Evolutionary conservation across 2,329 filamentous ascomycete species (phyloP).

Genomic region (Balansia obtecta): DNA sequence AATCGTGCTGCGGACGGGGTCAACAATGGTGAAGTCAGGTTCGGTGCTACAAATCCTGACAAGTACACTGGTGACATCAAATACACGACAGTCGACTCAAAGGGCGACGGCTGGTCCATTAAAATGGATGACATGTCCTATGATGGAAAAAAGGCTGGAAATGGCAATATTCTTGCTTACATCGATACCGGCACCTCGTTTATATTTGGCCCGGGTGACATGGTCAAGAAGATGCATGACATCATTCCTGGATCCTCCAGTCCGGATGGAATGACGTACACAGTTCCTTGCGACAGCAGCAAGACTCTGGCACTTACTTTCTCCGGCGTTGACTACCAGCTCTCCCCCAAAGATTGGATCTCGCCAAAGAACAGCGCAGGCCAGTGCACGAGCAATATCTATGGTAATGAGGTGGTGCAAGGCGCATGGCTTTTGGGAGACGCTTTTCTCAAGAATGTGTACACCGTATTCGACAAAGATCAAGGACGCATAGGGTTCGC

Average conservation of each 20-base stretch:
- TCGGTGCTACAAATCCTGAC: slow-evolving; percentile 55
- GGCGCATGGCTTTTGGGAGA: slow-evolving; percentile 72
- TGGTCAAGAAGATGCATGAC: slow-evolving; percentile 56
- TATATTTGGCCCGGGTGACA: slow-evolving; percentile 55
- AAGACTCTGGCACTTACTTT: slow-evolving; percentile 53
- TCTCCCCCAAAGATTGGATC: slow-evolving; percentile 63
- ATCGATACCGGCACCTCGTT: slow-evolving; percentile 80
- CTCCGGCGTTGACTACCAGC: slow-evolving; percentile 50
- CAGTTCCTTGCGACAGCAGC: slow-evolving; percentile 59
- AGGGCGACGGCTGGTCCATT: slow-evolving; percentile 59
- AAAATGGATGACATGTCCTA: slow-evolving; percentile 52
- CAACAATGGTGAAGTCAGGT: slow-evolving; percentile 65
- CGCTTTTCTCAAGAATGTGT: slow-evolving; percentile 82
- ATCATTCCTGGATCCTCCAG: slow-evolving; percentile 49
- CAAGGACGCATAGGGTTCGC: slow-evolving; percentile 39
- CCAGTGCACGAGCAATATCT: slow-evolving; percentile 58
- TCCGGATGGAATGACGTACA: slow-evolving; percentile 50
- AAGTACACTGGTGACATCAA: slow-evolving; percentile 57
- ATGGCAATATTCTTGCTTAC: slow-evolving; percentile 49
- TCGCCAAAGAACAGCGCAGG: slow-evolving; percentile 30
- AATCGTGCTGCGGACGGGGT: slow-evolving; percentile 51
- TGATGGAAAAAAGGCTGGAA: slow-evolving; percentile 43
- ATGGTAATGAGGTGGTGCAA: slow-evolving; percentile 55
- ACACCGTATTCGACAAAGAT: slow-evolving; percentile 72
- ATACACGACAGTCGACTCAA: slow-evolving; percentile 43